Percentiles rank a stretch among this genome's conserved stretches.
Conservation (phyloP, 805 yeast genomes). For the Ogataea neopini region DNA sequence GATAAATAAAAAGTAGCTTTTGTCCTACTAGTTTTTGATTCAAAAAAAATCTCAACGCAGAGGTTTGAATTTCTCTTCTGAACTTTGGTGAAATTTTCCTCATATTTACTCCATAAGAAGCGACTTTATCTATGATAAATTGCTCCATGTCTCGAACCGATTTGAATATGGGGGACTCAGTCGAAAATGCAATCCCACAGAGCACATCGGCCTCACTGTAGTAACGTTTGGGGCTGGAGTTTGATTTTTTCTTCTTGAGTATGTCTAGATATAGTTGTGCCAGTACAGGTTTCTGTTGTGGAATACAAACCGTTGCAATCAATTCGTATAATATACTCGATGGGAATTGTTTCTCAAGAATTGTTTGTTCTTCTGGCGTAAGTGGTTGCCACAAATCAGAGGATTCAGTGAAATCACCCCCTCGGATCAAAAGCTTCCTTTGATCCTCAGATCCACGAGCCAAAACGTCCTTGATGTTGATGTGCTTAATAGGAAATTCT, state of each 20-base stretch:
- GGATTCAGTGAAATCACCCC: neutral
- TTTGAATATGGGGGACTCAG: neutral
- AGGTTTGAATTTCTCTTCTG: neutral
- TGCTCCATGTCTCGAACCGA: neutral
- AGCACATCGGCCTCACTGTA: neutral
- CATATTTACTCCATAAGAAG: neutral
- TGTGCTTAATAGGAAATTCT: neutral
- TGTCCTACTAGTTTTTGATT: neutral
- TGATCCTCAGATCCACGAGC: neutral
- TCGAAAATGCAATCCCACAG: neutral
- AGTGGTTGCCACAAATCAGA: neutral
- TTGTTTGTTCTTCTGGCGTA: neutral
- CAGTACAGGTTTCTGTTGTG: neutral
- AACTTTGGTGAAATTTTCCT: neutral
- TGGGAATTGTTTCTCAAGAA: neutral
- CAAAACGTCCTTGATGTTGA: neutral
- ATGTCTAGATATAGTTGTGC: neutral
- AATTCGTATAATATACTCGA: neutral
- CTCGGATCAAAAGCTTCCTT: neutral
- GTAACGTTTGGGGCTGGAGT: neutral
- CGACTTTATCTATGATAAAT: neutral
- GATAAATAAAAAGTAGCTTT: neutral
- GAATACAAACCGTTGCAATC: neutral
- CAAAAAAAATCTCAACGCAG: neutral
- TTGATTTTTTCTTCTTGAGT: neutral